These are phyloP conservation scores for Quercus variabilis DNA, from an alignment of 306 rosid species.

Conservation along the genomic window DNA sequence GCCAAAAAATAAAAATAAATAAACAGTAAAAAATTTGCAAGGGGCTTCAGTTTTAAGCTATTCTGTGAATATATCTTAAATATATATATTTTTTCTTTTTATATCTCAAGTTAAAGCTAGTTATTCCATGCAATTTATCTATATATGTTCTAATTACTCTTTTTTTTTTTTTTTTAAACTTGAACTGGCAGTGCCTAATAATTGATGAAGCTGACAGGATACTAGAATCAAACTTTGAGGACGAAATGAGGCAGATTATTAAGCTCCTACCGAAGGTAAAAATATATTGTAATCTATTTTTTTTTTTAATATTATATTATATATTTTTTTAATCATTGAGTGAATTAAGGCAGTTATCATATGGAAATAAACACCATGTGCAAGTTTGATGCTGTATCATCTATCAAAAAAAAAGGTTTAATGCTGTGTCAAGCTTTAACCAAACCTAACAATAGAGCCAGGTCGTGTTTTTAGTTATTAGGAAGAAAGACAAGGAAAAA, in stretches of 20 bases:
- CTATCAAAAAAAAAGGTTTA: background rate
- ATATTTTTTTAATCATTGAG: no score
- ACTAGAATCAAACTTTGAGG: slow-evolving; percentile 94
- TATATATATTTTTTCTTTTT: no score
- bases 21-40: no score
- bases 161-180: slow-evolving; percentile 1
- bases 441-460: background rate
- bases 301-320: background rate
- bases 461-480: background rate
- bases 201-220: slow-evolving; percentile 99
- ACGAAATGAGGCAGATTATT: slow-evolving; percentile 91
- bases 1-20: no score
- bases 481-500: background rate
- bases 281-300: background rate
- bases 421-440: background rate
- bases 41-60: no score
- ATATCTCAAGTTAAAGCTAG: no score
- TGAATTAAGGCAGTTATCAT: background rate
- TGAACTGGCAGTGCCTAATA: slow-evolving; percentile 70
- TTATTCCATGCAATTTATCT: no score
- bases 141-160: background rate
- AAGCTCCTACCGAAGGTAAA: slow-evolving; percentile 81
- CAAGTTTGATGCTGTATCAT: no score
- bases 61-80: no score
- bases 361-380: background rate